phyloP scores from a whole-genome alignment of 148 eudicot genomes.

The Rhododendron griersonianum region DNA sequence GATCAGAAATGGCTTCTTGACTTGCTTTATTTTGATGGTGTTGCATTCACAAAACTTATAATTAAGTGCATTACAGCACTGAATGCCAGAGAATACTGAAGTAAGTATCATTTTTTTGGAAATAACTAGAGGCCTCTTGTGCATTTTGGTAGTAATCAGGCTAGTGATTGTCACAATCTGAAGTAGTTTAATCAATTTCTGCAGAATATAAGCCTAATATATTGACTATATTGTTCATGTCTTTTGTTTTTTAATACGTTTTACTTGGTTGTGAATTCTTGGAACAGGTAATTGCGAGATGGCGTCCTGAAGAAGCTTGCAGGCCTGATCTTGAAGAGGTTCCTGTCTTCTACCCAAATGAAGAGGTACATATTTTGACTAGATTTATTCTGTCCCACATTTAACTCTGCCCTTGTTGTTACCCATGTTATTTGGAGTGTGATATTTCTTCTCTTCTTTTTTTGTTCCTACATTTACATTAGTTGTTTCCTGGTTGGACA shows the following conservation, averaged over 20 bases:
- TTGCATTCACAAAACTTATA: not conserved
- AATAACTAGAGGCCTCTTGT: not conserved
- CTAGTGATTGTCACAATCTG: not conserved
- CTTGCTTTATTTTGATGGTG: not conserved
- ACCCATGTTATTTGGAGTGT: not conserved
- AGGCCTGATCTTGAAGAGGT: slow-evolving; percentile 79
- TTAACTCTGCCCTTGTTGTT: not conserved
- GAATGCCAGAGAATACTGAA: not conserved
- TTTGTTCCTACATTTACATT: not conserved
- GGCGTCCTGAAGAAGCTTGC: slow-evolving; percentile 78
- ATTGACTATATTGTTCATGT: slow-evolving; percentile 5
- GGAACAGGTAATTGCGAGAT: slow-evolving; percentile 79
- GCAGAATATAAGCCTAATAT: not conserved
- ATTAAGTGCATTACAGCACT: not conserved
- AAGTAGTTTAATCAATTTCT: not conserved
- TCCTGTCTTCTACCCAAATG: slow-evolving; percentile 87
- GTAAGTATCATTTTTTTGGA: not conserved
- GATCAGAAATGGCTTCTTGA: not conserved
- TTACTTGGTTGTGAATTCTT: not conserved
- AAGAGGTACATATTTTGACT: slow-evolving; percentile 54
- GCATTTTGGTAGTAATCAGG: not conserved
- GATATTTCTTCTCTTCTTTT: not conserved
- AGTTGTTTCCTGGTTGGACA: not conserved
- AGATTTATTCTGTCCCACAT: not conserved
- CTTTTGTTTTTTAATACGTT: slow-evolving; percentile 3